Conservation (phyloP, 768 basidiomycete species). For the Porpolomopsis calyptriformis region DNA sequence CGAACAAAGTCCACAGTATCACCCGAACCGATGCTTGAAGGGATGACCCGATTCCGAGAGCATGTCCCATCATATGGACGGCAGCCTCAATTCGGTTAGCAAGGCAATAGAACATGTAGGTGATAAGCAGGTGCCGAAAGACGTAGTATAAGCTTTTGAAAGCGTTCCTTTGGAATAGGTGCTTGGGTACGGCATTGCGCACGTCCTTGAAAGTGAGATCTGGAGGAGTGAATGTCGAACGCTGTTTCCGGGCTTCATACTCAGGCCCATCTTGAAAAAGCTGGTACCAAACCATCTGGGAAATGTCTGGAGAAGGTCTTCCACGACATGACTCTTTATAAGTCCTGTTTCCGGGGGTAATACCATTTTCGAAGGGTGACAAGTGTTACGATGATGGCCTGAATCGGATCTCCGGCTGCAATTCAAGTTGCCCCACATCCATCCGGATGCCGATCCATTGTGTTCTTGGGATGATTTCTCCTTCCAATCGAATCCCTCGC, state of each 20-base stretch:
- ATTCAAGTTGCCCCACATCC: too few relatives aligned
- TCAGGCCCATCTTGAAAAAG: background rate
- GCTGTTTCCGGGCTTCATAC: background rate
- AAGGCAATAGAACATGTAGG: constrained; percentile 27
- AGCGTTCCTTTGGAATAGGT: constrained; percentile 37
- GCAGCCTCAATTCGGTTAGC: constrained; percentile 24
- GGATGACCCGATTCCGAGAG: background rate
- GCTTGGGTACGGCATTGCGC: constrained; percentile 37
- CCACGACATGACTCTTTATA: too few relatives aligned
- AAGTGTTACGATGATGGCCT: too few relatives aligned
- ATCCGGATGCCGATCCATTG: too few relatives aligned
- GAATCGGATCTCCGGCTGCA: too few relatives aligned
- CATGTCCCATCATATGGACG: constrained; percentile 9
- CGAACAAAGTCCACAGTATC: constrained; percentile 35
- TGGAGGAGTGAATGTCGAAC: constrained; percentile 28
- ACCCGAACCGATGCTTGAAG: constrained; percentile 1
- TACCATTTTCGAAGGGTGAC: too few relatives aligned
- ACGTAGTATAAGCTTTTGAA: constrained; percentile 34
- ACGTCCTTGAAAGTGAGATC: constrained; percentile 33
- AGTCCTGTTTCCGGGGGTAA: too few relatives aligned
- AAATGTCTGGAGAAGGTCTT: too few relatives aligned
- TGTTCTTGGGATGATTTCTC: too few relatives aligned
- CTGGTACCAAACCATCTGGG: background rate
- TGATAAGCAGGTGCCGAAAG: constrained; percentile 30
- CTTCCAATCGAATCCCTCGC: too few relatives aligned